phyloP scores from a whole-genome alignment of 805 yeast genomes.

The Saturnispora besseyi region DNA sequence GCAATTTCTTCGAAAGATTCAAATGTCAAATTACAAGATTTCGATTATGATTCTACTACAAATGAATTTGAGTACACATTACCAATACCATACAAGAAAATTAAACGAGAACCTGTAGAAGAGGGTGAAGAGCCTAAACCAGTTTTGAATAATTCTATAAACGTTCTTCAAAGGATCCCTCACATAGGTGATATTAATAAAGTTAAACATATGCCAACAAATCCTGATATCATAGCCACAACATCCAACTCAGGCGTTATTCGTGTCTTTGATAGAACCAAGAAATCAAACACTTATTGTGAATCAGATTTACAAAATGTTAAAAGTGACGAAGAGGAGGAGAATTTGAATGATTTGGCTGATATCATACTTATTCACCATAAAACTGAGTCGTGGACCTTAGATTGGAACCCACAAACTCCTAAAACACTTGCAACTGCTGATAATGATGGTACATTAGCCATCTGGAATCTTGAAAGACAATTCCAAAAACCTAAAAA shows the following conservation, averaged over 20 bases:
- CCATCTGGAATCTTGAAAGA: constrained; percentile 54
- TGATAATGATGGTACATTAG: constrained; percentile 53
- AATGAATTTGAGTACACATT: constrained; percentile 24
- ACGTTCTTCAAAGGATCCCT: constrained; percentile 45
- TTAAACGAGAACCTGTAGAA: not conserved
- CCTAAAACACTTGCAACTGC: constrained; percentile 57
- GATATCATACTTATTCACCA: constrained; percentile 26
- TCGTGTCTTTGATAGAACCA: constrained; percentile 72
- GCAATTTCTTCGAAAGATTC: not conserved
- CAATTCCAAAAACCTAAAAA: constrained; percentile 13
- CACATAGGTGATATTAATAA: constrained; percentile 68
- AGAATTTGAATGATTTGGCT: constrained; percentile 12
- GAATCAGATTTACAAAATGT: constrained; percentile 26
- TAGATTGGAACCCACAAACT: constrained; percentile 61
- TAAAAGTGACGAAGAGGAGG: constrained; percentile 6
- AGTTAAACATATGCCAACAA: constrained; percentile 71
- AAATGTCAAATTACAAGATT: constrained; percentile 10
- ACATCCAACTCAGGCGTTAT: constrained; percentile 58
- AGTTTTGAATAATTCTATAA: constrained; percentile 8
- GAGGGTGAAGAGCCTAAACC: constrained; percentile 7
- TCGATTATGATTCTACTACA: constrained; percentile 29
- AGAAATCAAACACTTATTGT: constrained; percentile 43
- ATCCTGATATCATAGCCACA: constrained; percentile 73
- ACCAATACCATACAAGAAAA: constrained; percentile 9
- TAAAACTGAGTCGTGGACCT: constrained; percentile 52